Evolutionary conservation across 2,329 filamentous ascomycete species (phyloP), one percentile per base, ranked within the genome.

Genomic region (Epicoccum nigrum): DNA sequence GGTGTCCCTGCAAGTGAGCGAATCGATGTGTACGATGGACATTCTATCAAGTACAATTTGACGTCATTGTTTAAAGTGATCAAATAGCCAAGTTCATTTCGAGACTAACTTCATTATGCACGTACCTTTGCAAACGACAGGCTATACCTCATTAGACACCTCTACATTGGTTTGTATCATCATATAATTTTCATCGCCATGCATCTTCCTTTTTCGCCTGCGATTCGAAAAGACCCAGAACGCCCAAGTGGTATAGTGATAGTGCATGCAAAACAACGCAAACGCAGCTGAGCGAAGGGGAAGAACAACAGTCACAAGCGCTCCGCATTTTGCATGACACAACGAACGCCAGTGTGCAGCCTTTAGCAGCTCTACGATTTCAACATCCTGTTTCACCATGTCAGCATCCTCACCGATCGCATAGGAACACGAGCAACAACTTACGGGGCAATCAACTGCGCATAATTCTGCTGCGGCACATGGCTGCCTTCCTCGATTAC

Each of bases 381-480:
- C 40, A 70, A 42, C 68, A 70, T 70, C 1, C 67, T 70, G 37
- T 4, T 3, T 3, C 17, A 11, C 2, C 13, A n/a, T 5, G 9
- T 54, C 12, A 54, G 51, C 28, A 33, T 13, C 13, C 6, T 23
- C 2, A 8, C 25, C 25, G 23, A 9, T 34, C 40, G 51, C 20
- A 58, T 41, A 30, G 23, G 23, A 2, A 19, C 7, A n/a, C 41
- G 13, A 4, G 3, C n/a, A 6, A 5, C 4, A n/a, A 68, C 70
- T 65, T 61, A 73, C 68, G 70, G 70, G 30, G 70, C 63, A 21
- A 73, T 61, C 39, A 73, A 55, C 45, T 68, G 67, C 23, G 61
- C 64, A 47, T 72, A 73, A n/a, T 66, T 63, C 47, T 72, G 65
- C n/a, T 58, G 47, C 4, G 70, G 69, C 25, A 70, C 69, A 11